phyloP scores from a whole-genome alignment of 2,329 filamentous ascomycete species.

The Phaeosphaeriaceae sp. region DNA sequence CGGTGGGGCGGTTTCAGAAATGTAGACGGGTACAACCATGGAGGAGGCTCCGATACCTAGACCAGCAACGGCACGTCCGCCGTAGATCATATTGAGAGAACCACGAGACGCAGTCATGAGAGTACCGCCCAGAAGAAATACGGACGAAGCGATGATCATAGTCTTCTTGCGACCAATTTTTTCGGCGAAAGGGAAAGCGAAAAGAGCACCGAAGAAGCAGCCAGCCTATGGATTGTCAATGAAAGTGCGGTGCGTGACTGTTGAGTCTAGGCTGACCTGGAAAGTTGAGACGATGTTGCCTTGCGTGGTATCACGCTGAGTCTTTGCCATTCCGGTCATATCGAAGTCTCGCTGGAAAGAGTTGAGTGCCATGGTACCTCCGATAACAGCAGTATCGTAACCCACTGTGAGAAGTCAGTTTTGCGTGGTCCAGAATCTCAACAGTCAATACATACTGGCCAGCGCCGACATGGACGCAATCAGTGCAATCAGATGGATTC shows the following conservation, averaged over 20 bases:
- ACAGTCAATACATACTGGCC: conserved; percentile 33
- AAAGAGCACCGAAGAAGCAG: conserved; percentile 50
- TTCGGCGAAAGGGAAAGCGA: conserved; percentile 58
- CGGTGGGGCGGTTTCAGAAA: conserved; percentile 60
- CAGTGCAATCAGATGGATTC: conserved; percentile 43
- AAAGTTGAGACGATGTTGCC: conserved; percentile 51
- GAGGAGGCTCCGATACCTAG: conserved; percentile 49
- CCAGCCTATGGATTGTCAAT: conserved; percentile 28
- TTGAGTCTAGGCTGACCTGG: conserved; percentile 33
- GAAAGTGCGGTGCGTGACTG: too few species aligned
- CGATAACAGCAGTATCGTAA: conserved; percentile 49
- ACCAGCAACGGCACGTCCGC: conserved; percentile 48
- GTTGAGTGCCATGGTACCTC: conserved; percentile 50
- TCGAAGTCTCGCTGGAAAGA: conserved; percentile 50
- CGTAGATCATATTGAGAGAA: conserved; percentile 47
- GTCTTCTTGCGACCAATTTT: conserved; percentile 58
- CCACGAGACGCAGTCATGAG: conserved; percentile 50
- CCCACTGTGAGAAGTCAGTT: conserved; percentile 29
- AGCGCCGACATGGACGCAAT: conserved; percentile 49
- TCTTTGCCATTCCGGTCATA: conserved; percentile 36
- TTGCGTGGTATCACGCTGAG: conserved; percentile 46
- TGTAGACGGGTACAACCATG: conserved; percentile 49
- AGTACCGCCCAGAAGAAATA: conserved; percentile 54
- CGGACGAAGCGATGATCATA: conserved; percentile 55
- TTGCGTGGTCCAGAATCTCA: neutral